These are phyloP conservation scores for Dothideomycetes sp. DNA, from an alignment of 2,329 filamentous ascomycete species.

Conservation along the genomic window DNA sequence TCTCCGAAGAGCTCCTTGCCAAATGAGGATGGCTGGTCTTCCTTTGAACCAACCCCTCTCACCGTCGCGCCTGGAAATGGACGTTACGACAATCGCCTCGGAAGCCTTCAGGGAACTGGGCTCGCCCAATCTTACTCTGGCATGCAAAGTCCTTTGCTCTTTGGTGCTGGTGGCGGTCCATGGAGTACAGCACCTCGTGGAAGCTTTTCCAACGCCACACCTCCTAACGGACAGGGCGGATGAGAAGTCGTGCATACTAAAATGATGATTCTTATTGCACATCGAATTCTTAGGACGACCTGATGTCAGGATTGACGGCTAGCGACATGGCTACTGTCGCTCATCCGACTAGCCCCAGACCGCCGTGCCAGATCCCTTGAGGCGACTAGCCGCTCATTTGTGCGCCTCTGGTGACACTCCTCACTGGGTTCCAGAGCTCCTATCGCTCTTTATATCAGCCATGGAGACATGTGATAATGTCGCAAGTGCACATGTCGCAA, in stretches of 20 bases:
- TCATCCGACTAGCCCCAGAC: too few relatives aligned
- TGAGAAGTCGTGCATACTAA: too few relatives aligned
- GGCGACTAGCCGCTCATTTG: too few relatives aligned
- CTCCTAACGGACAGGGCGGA: conserved; percentile 11
- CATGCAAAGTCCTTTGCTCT: conserved; percentile 30
- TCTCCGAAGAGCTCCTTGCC: conserved; percentile 24
- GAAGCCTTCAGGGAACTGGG: conserved; percentile 17
- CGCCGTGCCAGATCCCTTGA: too few relatives aligned
- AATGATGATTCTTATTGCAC: too few relatives aligned
- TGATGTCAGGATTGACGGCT: too few relatives aligned
- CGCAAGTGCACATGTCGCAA: not conserved
- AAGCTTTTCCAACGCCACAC: conserved; percentile 8
- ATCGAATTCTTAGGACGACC: too few relatives aligned
- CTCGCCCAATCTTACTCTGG: conserved; percentile 15
- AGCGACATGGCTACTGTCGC: too few relatives aligned
- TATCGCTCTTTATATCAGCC: too few relatives aligned
- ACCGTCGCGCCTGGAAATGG: conserved; percentile 12
- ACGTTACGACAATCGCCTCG: conserved; percentile 1
- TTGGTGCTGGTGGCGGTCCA: conserved; percentile 25
- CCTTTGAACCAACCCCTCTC: conserved; percentile 12
- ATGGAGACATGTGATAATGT: too few relatives aligned
- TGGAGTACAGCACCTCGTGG: conserved; percentile 20
- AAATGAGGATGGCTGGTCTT: conserved; percentile 8
- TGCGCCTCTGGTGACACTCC: too few relatives aligned
- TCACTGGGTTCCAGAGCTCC: too few relatives aligned